A percentile compares a stretch with the other conserved stretches of the same genome.
phyloP scores from a whole-genome alignment of 1,284 basidiomycete genomes.

The Xanthoconium separans region DNA sequence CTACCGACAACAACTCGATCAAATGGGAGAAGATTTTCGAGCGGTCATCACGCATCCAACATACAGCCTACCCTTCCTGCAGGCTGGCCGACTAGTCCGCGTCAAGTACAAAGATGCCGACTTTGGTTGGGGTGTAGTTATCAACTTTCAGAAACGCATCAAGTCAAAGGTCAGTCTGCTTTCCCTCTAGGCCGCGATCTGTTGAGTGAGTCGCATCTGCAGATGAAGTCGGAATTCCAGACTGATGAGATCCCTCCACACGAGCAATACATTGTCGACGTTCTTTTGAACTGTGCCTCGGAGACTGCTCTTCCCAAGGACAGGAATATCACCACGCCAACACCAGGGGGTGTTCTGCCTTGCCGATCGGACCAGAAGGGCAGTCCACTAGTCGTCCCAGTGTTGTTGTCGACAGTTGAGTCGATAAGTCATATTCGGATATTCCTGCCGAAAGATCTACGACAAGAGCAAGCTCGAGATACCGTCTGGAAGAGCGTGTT shows the following conservation, averaged over 20 bases:
- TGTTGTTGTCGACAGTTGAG: slow-evolving; percentile 86
- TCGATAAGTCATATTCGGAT: slow-evolving; percentile 87
- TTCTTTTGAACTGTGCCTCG: slow-evolving; percentile 81
- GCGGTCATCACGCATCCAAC: slow-evolving; percentile 94
- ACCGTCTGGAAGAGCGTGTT: slow-evolving; percentile 87
- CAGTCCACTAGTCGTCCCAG: slow-evolving; percentile 84
- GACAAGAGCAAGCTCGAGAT: slow-evolving; percentile 73
- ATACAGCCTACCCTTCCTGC: slow-evolving; percentile 92
- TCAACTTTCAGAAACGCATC: slow-evolving; percentile 88
- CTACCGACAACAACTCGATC: slow-evolving; percentile 86
- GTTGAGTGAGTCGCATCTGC: not conserved
- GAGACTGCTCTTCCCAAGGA: slow-evolving; percentile 69
- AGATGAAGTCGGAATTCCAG: slow-evolving; percentile 31
- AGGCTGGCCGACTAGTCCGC: slow-evolving; percentile 88
- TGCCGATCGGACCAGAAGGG: slow-evolving; percentile 73
- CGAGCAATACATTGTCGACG: slow-evolving; percentile 91
- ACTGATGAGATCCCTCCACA: slow-evolving; percentile 77
- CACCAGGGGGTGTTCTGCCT: slow-evolving; percentile 73
- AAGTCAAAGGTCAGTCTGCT: slow-evolving; percentile 60
- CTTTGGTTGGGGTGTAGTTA: slow-evolving; percentile 95
- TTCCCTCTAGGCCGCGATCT: not conserved
- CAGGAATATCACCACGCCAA: slow-evolving; percentile 49
- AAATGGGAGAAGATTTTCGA: slow-evolving; percentile 84
- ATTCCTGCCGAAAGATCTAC: slow-evolving; percentile 88
- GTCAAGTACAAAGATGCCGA: slow-evolving; percentile 85